Base-by-base conservation (phyloP, 768 basidiomycete species). In the Tubosaeta brunneosetosa region DNA sequence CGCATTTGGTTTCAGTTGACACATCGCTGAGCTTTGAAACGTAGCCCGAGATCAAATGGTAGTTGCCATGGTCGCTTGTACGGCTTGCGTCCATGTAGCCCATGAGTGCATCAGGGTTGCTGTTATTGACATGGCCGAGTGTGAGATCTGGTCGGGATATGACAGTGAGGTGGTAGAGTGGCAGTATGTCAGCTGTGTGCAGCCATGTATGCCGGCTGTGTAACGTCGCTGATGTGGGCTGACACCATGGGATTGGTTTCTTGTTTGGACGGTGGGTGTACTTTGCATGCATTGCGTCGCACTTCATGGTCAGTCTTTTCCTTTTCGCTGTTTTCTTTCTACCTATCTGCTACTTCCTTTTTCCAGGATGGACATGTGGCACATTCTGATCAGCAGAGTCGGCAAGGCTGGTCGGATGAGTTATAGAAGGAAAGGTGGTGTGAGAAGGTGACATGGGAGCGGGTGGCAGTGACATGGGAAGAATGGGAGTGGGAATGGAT, bases 1-100 rank as follows among this genome's bases (percentile, higher is more conserved):
- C 66, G 53, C 76, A 76, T 53, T 77, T 73, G 4, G 73, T 66
- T 50, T 75, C 71, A 0, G 67, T 66, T 2, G 71, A 72, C 1
- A 34, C 46, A 26, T 37, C 34, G 1, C 33, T 14, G 6, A 36
- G 33, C 10, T 10, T 36, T 22, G 37, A 47, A 0, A 37, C 1
- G 14, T 47, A 47, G 7, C 46, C 22, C 0, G 33, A 47, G 3
- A 14, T 36, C 8, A 22, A 47, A 3, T 31, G 19, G 14, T 12
- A 11, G 22, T 47, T 16, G 11, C 37, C 22, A 1, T 5, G 4
- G 16, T 47, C 34, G 5, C 12, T 19, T 8, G 45, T 11, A 32
- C 45, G 34, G 19, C 11, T 47, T 16, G 33, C 33, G 4, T 47
- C 33, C 0, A 22, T 47, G 25, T 47, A 36, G 13, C 46, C 46